Evolutionary conservation across 768 basidiomycete species (phyloP).

Genomic region (Xerocomellus amylosporus): DNA sequence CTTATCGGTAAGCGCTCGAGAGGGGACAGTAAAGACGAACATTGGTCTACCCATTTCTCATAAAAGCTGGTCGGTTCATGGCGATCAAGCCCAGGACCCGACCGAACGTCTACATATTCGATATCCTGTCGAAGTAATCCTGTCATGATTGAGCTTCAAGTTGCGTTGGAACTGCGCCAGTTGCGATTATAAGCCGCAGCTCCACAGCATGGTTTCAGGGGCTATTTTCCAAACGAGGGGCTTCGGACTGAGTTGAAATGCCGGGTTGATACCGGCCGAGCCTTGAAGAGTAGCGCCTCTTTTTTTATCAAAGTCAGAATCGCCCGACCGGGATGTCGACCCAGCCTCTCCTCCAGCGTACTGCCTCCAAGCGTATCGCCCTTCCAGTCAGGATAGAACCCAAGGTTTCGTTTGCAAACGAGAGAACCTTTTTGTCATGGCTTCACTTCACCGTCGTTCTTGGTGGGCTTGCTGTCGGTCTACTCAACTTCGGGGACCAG

Average conservation of each 20-base stretch:
- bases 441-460: slow-evolving; percentile 97
- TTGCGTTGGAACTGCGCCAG: not conserved
- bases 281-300: not conserved
- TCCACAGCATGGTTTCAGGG: slow-evolving; percentile 19
- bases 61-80: slow-evolving; percentile 41
- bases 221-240: slow-evolving; percentile 15
- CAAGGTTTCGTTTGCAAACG: slow-evolving; percentile 93
- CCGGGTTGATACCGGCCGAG: slow-evolving; percentile 6
- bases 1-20: slow-evolving; percentile 3
- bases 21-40: slow-evolving; percentile 30
- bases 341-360: slow-evolving; percentile 94
- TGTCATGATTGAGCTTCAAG: slow-evolving; percentile 11
- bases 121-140: slow-evolving; percentile 16
- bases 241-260: slow-evolving; percentile 11
- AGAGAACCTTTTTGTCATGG: slow-evolving; percentile 97
- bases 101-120: slow-evolving; percentile 25
- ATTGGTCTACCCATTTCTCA: slow-evolving; percentile 49
- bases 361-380: slow-evolving; percentile 90
- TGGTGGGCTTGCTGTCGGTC: slow-evolving; percentile 91
- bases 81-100: not conserved
- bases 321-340: slow-evolving; percentile 70
- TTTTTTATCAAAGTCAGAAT: not conserved
- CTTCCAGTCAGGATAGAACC: slow-evolving; percentile 94
- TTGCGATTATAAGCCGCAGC: slow-evolving; percentile 1
- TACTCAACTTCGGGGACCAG: slow-evolving; percentile 98